These are phyloP conservation scores for Acanthamoeba culbertsoni DNA, from an alignment of 208 protist species.

Conservation along the genomic window DNA sequence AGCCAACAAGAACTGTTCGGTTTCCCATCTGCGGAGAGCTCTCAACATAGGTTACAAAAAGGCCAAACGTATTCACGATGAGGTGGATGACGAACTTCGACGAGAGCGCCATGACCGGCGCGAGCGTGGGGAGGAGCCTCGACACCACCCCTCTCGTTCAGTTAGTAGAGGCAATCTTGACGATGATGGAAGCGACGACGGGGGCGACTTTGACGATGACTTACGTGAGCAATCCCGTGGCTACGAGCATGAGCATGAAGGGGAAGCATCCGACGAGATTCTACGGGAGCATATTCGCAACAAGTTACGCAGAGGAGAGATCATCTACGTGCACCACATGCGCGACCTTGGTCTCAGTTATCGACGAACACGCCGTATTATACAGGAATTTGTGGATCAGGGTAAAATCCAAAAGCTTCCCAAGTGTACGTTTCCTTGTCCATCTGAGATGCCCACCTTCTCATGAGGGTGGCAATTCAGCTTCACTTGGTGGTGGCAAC, in stretches of 20 bases:
- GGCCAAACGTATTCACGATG: slow-evolving; percentile 21
- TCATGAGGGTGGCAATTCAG: not conserved
- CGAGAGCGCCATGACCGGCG: not conserved
- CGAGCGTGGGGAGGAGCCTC: not conserved
- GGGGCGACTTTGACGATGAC: not conserved
- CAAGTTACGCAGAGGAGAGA: not conserved
- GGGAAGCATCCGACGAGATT: not conserved
- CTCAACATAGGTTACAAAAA: slow-evolving; percentile 36
- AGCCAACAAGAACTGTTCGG: slow-evolving; percentile 14
- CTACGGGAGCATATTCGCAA: not conserved
- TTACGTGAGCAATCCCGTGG: not conserved
- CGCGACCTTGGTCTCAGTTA: not conserved
- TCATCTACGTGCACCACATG: slow-evolving; percentile 13
- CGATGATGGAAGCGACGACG: not conserved
- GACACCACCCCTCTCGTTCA: not conserved
- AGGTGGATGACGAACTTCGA: not conserved
- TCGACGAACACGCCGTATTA: not conserved
- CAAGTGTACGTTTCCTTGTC: not conserved
- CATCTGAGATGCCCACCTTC: not conserved
- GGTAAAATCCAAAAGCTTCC: slow-evolving; percentile 8
- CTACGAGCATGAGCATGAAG: not conserved
- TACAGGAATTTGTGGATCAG: slow-evolving; percentile 15
- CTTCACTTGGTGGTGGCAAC: not conserved
- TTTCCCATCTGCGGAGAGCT: not conserved
- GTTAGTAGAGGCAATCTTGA: not conserved